phyloP scores from a whole-genome alignment of 768 basidiomycete genomes.

The Leccinum subgranulosum region DNA sequence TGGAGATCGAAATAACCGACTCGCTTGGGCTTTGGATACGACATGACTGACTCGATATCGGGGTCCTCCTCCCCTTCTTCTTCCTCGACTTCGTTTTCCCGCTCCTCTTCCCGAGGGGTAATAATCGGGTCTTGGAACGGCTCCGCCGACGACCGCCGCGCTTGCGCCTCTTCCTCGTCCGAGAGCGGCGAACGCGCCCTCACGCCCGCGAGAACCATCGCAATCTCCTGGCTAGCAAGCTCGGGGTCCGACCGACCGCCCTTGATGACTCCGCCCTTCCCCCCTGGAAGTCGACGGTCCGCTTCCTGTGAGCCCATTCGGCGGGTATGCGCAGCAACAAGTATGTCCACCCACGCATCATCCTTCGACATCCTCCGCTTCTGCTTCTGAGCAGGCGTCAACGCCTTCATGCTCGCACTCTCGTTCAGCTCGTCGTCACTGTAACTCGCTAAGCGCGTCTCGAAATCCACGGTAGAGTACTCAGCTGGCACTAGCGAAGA shows the following conservation, averaged over 20 bases:
- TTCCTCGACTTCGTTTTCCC: constrained; percentile 17
- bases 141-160: constrained; percentile 18
- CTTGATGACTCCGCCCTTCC: constrained; percentile 23
- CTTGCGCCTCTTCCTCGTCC: constrained; percentile 39
- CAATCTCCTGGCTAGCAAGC: constrained; percentile 68
- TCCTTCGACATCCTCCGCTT: constrained; percentile 48
- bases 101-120: constrained; percentile 9
- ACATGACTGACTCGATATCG: constrained; percentile 43
- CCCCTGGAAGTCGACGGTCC: constrained; percentile 28
- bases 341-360: constrained; percentile 87
- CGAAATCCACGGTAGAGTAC: constrained; percentile 79
- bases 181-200: constrained; percentile 34
- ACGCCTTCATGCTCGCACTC: constrained; percentile 37
- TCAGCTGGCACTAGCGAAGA: constrained; percentile 62
- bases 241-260: constrained; percentile 59
- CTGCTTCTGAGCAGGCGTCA: constrained; percentile 40
- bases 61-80: constrained; percentile 42
- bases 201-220: constrained; percentile 63
- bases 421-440: constrained; percentile 45
- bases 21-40: constrained; percentile 36
- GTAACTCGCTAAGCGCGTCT: constrained; percentile 71
- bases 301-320: constrained; percentile 58
- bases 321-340: constrained; percentile 58
- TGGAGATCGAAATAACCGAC: constrained; percentile 78
- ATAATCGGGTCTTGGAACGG: constrained; percentile 1